Evolutionary conservation across 1,284 basidiomycete species (phyloP).

Genomic region (Mycena sp.): DNA sequence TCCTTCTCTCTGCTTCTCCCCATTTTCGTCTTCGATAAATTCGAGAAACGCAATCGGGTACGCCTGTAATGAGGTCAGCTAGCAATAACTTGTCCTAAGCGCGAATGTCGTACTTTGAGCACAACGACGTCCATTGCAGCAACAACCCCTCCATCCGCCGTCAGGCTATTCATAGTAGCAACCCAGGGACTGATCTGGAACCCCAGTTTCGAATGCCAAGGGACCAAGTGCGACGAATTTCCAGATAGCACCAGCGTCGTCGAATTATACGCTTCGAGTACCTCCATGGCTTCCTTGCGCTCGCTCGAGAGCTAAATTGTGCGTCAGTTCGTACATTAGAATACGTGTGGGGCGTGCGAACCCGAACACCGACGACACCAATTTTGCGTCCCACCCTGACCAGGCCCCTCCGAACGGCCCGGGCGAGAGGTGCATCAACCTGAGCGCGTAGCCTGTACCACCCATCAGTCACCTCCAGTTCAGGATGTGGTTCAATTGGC

Average conservation of each 20-base stretch:
- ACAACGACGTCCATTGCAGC: slow-evolving; percentile 82
- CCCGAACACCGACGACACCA: slow-evolving; percentile 81
- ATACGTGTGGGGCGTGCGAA: slow-evolving; percentile 46
- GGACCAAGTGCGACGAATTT: slow-evolving; percentile 87
- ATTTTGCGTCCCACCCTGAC: slow-evolving; percentile 88
- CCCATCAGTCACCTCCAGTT: slow-evolving; percentile 92
- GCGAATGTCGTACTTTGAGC: slow-evolving; percentile 58
- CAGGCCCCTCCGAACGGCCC: slow-evolving; percentile 73
- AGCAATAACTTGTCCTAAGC: slow-evolving; percentile 36
- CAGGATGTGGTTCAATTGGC: slow-evolving; percentile 52
- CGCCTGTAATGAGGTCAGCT: slow-evolving; percentile 46
- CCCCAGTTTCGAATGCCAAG: slow-evolving; percentile 91
- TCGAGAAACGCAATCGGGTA: slow-evolving; percentile 75
- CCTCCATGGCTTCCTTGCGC: slow-evolving; percentile 82
- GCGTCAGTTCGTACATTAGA: background rate
- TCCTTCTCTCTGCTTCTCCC: slow-evolving; percentile 61
- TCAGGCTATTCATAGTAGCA: slow-evolving; percentile 83
- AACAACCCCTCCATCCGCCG: slow-evolving; percentile 84
- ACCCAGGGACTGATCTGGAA: slow-evolving; percentile 72
- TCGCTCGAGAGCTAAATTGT: slow-evolving; percentile 70
- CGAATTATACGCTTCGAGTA: slow-evolving; percentile 83
- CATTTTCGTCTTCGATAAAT: slow-evolving; percentile 61
- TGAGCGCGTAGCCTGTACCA: slow-evolving; percentile 91
- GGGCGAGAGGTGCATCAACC: slow-evolving; percentile 77
- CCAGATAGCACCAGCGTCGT: slow-evolving; percentile 77